Base-by-base conservation (phyloP, 202 grass and related monocot species). In the Setaria viridis region DNA sequence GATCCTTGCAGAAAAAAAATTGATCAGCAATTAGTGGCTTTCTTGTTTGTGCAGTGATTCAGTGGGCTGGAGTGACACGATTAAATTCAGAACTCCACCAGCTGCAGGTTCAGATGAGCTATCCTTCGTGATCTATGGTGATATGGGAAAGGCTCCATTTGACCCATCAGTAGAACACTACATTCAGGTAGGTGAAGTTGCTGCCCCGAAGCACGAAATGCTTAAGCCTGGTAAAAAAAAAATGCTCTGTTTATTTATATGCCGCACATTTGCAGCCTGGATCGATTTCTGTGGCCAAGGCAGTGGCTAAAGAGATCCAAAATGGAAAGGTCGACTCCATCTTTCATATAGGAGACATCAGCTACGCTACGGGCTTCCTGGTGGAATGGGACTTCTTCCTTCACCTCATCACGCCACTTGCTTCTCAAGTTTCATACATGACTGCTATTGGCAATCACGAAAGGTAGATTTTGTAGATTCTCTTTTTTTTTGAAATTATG, bases 371-470 rank as follows among this genome's bases (percentile, higher is more conserved):
- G 1, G 92, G 90, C 8, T 97, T 97, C 77, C 63, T 97, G 33
- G 90, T 89, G n/a, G 92, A 97, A 78, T 97, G 95, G 95, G 95
- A 97, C 34, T 94, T 88, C 71, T 97, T 97, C 88, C 95, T 94
- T 2, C 70, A 91, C 78, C 92, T 93, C 2, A 97, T 97, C 81
- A 86, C 69, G 25, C 92, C 92, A 48, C 51, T 86, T 17, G 90
- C 95, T 50, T 94, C 95, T 79, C 95, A 91, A 67, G 88, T 94
- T 47, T 70, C 95, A 11, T 97, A 94, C 84, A 94, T 97, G 95
- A 97, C 95, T 0, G 92, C 92, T 20, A 97, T 94, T 15, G 92
- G 95, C 30, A 97, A 97, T 69, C 94, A 97, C 9, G 94, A 97
- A 87, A 97, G 92, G 94, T 92, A 50, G 53, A 25, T 83, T 63